These are phyloP conservation scores for Alternaria atra DNA, from an alignment of 2,329 filamentous ascomycete genomes.

Conservation along the genomic window DNA sequence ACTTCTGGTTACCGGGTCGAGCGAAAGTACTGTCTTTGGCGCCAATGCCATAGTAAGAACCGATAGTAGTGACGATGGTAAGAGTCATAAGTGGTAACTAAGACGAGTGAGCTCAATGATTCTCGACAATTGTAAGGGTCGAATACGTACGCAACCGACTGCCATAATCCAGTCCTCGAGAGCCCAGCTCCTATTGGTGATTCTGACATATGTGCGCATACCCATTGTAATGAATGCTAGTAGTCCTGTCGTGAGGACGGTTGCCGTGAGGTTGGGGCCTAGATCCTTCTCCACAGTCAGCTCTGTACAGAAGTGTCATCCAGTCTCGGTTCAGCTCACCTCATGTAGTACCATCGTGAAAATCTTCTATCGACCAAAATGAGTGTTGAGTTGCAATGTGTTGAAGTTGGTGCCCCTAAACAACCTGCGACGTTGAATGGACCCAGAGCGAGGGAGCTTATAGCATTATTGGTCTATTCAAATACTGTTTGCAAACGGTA, in stretches of 20 bases:
- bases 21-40: conserved; percentile 34
- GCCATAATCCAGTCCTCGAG: conserved; percentile 45
- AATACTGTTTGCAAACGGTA: not conserved
- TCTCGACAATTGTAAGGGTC: not conserved
- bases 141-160: conserved; percentile 6
- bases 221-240: conserved; percentile 26
- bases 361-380: not conserved
- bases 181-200: conserved; percentile 34
- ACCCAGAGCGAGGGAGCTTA: not conserved
- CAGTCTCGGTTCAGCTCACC: not conserved
- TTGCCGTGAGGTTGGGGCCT: conserved; percentile 28
- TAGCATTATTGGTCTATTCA: not conserved
- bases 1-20: conserved; percentile 21
- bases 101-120: not conserved
- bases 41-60: conserved; percentile 45
- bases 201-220: conserved; percentile 28
- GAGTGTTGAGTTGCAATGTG: not conserved
- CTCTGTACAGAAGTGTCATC: not conserved
- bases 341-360: conserved; percentile 17
- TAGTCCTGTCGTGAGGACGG: conserved; percentile 24
- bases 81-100: conserved; percentile 6
- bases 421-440: not conserved
- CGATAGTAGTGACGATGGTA: conserved; percentile 37
- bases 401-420: not conserved
- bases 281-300: conserved; percentile 15